Conservation (phyloP, 2,329 filamentous ascomycete genomes). For the Paradendryphiella salina region DNA sequence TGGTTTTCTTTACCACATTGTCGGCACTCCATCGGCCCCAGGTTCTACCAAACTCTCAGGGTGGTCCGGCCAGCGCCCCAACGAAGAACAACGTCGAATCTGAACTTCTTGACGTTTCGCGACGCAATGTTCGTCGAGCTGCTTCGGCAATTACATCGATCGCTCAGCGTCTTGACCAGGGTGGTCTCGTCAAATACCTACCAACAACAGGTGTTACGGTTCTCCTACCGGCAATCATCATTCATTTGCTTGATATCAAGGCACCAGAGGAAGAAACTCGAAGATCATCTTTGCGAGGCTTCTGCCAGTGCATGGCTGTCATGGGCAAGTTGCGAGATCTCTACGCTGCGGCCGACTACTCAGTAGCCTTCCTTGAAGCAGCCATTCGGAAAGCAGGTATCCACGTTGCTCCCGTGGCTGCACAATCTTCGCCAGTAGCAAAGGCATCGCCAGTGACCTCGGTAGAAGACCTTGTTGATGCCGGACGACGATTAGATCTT, state of each 20-base stretch:
- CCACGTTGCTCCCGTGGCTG: conserved; percentile 58
- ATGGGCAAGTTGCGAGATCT: conserved; percentile 85
- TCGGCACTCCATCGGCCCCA: conserved; percentile 90
- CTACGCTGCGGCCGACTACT: conserved; percentile 92
- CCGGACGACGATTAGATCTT: conserved; percentile 49
- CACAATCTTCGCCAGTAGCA: conserved; percentile 26
- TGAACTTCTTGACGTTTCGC: conserved; percentile 79
- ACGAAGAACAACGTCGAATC: conserved; percentile 46
- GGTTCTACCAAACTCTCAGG: conserved; percentile 75
- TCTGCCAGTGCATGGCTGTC: conserved; percentile 90
- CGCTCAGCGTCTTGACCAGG: conserved; percentile 72
- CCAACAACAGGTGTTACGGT: conserved; percentile 91
- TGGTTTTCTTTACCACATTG: conserved; percentile 90
- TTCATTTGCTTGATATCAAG: conserved; percentile 90
- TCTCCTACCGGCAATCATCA: conserved; percentile 88
- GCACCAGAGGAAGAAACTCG: conserved; percentile 73
- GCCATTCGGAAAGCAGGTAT: conserved; percentile 86
- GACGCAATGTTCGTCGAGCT: conserved; percentile 79
- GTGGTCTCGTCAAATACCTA: conserved; percentile 75
- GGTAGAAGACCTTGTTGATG: conserved; percentile 53
- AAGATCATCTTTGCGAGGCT: conserved; percentile 74
- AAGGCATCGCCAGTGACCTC: conserved; percentile 44
- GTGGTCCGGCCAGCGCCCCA: conserved; percentile 53
- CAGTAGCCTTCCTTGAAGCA: conserved; percentile 91
- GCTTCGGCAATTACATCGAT: conserved; percentile 85